Evolutionary conservation across 352 stramenopile species (phyloP), one percentile per base, ranked within the genome.

Genomic region (Globisporangium paddicum): DNA sequence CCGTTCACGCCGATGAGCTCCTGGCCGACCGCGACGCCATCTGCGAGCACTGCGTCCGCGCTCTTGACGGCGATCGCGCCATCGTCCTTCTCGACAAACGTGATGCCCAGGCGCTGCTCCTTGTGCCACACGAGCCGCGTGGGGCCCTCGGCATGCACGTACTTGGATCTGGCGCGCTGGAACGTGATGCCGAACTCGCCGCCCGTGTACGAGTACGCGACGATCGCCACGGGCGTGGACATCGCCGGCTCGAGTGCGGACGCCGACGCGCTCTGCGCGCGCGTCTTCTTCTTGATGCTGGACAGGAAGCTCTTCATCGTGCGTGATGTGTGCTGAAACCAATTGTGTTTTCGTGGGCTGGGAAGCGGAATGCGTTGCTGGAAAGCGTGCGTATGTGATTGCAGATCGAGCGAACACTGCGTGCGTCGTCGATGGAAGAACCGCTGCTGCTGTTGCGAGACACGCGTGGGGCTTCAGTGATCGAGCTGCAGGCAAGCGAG

Each of bases 51-150:
- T 4, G 21, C 49, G 47, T 70, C 70, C 1, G 63, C 32, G 40
- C 72, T 65, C 54, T 82, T 80, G 58, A 87, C 71, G 16, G 63
- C 55, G 55, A 85, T 72, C 13, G 57, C 64, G n/a, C 68, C 66
- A 52, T 69, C 62, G 16, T 56, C 66, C 30, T 63, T 55, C 55
- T 85, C 66, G 25, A 75, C 44, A 54, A 87, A 82, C 25, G 70
- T 84, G 40, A 87, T 63, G 35, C 74, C 77, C 23, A 87, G 63
- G 19, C 66, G 72, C 34, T 73, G 57, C 46, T 76, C 51, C 42
- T 82, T 84, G 45, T 60, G 32, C 77, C 74, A 87, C 42, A 66
- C 28, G 7, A 87, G 55, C 51, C 70, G 70, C 55, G 57, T 77
- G 3, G 67, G 60, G 1, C 57, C 66, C 1, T 71, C 58, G 0